phyloP scores from a whole-genome alignment of 2,329 filamentous ascomycete species.

The Phialocephala subalpina region DNA sequence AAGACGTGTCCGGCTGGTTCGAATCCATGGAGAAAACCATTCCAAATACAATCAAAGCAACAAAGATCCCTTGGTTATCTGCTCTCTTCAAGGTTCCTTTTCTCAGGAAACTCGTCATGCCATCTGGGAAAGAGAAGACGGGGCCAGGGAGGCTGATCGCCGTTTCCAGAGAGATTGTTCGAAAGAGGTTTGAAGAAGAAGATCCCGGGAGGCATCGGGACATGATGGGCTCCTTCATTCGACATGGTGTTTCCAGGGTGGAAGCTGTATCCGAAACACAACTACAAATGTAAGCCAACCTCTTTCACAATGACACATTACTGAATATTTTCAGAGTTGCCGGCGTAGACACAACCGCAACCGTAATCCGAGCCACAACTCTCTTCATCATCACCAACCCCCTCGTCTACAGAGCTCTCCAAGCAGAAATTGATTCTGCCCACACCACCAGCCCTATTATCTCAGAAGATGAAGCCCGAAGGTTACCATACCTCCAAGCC shows the following conservation, averaged over 20 bases:
- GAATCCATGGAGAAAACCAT: conserved; percentile 51
- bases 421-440: conserved; percentile 24
- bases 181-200: conserved; percentile 51
- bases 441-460: conserved; percentile 17
- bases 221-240: conserved; percentile 61
- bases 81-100: conserved; percentile 43
- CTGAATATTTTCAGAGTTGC: conserved; percentile 47
- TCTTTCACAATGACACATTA: not conserved
- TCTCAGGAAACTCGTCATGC: conserved; percentile 51
- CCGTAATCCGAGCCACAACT: conserved; percentile 50
- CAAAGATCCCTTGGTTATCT: conserved; percentile 51
- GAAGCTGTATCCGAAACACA: conserved; percentile 28
- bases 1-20: conserved; percentile 57
- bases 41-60: conserved; percentile 53
- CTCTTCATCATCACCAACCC: conserved; percentile 31
- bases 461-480: conserved; percentile 47
- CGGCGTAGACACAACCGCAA: conserved; percentile 66
- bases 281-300: conserved; percentile 38
- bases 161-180: conserved; percentile 56
- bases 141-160: conserved; percentile 53
- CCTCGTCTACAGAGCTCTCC: conserved; percentile 21
- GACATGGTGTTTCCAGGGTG: conserved; percentile 45
- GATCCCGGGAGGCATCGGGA: conserved; percentile 54
- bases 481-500: conserved; percentile 57
- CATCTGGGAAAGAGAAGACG: conserved; percentile 48